phyloP scores from a whole-genome alignment of 495 filamentous ascomycete genomes.

The Baudoinia panamericana region DNA sequence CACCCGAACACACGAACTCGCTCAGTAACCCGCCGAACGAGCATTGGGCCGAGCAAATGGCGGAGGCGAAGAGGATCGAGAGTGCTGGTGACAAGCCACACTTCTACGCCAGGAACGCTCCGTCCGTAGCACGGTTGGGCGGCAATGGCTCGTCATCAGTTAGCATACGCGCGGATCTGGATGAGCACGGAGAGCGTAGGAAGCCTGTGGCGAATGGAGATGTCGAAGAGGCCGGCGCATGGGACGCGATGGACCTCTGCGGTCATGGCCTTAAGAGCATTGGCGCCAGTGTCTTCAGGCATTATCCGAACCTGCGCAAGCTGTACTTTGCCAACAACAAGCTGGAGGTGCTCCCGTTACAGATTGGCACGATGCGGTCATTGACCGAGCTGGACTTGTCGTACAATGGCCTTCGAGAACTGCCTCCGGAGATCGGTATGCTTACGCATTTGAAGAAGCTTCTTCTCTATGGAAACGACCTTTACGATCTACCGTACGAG shows the following conservation, averaged over 20 bases:
- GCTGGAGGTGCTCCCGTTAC: constrained; percentile 56
- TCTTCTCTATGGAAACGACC: constrained; percentile 75
- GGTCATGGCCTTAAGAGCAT: constrained; percentile 82
- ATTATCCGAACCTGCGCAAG: constrained; percentile 74
- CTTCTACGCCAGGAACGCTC: constrained; percentile 49
- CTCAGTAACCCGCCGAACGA: constrained; percentile 54
- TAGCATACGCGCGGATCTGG: constrained; percentile 51
- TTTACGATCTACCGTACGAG: constrained; percentile 69
- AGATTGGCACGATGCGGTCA: constrained; percentile 66
- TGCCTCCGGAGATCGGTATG: constrained; percentile 93
- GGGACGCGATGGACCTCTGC: constrained; percentile 83
- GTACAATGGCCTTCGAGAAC: constrained; percentile 64
- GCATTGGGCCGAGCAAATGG: constrained; percentile 80
- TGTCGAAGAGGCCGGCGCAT: constrained; percentile 52
- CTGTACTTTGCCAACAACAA: constrained; percentile 88
- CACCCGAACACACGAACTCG: constrained; percentile 39
- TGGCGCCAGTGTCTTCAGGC: constrained; percentile 58
- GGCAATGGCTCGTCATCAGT: constrained; percentile 35
- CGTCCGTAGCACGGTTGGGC: constrained; percentile 12
- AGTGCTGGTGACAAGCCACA: too few species aligned
- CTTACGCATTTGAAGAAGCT: constrained; percentile 72
- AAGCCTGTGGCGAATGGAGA: constrained; percentile 38
- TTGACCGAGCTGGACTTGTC: constrained; percentile 76
- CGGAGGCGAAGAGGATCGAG: too few species aligned
- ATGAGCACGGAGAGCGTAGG: constrained; percentile 49